phyloP scores from a whole-genome alignment of 1,139 yeast species.

The Saccharomyces hybrid region DNA sequence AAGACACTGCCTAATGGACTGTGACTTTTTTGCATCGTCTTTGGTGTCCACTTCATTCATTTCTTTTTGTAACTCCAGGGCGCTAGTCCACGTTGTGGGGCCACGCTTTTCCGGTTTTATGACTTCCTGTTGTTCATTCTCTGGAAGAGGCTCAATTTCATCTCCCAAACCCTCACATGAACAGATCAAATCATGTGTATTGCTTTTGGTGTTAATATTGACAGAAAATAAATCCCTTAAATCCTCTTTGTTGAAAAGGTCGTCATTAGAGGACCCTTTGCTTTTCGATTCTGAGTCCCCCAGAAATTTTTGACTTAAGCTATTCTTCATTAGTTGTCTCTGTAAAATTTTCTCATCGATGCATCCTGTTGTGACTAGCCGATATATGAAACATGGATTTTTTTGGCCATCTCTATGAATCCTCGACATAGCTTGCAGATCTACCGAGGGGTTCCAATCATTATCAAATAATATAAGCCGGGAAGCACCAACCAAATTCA shows the following conservation, averaged over 20 bases:
- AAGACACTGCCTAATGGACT: conserved; percentile 49
- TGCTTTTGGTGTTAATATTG: conserved; percentile 45
- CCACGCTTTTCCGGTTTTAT: conserved; percentile 12
- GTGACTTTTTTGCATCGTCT: conserved; percentile 31
- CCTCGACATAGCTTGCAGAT: conserved; percentile 92
- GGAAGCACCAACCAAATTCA: conserved; percentile 86
- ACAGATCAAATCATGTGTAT: conserved; percentile 83
- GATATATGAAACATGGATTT: conserved; percentile 69
- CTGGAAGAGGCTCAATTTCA: conserved; percentile 15
- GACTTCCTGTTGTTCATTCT: conserved; percentile 9
- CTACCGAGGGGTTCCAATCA: conserved; percentile 94
- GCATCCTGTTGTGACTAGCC: conserved; percentile 80
- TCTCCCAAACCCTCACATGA: conserved; percentile 46
- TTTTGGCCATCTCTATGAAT: conserved; percentile 91
- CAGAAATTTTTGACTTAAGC: conserved; percentile 69
- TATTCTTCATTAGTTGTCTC: conserved; percentile 79
- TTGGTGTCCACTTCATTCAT: conserved; percentile 28
- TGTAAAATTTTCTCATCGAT: conserved; percentile 94
- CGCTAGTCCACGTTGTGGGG: conserved; percentile 42
- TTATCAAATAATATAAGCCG: conserved; percentile 77
- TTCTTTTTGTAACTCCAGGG: conserved; percentile 40
- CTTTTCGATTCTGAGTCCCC: conserved; percentile 36
- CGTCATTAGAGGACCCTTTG: conserved; percentile 38
- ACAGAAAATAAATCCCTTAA: conserved; percentile 69
- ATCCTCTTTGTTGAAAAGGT: conserved; percentile 55